phyloP scores from a whole-genome alignment of 2,329 filamentous ascomycete genomes.

The Davidsoniella eucalypti region DNA sequence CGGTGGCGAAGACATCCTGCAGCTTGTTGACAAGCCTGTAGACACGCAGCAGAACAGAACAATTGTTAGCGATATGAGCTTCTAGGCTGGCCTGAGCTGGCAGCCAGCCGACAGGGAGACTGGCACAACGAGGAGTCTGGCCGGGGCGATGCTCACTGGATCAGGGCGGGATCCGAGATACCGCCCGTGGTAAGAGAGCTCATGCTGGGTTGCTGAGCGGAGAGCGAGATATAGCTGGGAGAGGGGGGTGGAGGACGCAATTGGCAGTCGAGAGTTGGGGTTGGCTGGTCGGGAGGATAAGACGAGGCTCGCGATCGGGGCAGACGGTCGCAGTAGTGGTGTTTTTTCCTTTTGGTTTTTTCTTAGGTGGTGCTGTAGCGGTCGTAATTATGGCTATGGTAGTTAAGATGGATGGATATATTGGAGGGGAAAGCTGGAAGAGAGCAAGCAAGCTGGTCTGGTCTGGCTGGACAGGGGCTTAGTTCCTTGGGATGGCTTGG shows the following conservation, averaged over 20 bases:
- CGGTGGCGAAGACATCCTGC: slow-evolving; percentile 97
- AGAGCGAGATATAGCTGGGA: not conserved
- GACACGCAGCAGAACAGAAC: not conserved
- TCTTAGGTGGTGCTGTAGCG: slow-evolving; percentile 1
- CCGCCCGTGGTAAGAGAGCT: slow-evolving; percentile 27
- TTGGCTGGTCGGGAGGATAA: not conserved
- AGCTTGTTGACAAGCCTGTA: slow-evolving; percentile 86
- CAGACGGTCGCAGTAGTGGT: not conserved
- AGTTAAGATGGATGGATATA: not conserved
- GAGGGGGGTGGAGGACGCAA: not conserved
- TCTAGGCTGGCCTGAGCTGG: not conserved
- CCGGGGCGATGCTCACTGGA: slow-evolving; percentile 32
- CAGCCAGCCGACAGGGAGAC: not conserved
- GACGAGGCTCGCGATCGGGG: not conserved
- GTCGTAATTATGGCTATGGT: not conserved
- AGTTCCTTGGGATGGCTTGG: not conserved
- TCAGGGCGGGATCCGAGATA: slow-evolving; percentile 50
- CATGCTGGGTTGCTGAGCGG: slow-evolving; percentile 4
- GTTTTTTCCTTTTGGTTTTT: not conserved
- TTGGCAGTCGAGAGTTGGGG: not conserved
- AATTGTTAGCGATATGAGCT: not conserved
- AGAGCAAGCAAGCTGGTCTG: slow-evolving; percentile 1
- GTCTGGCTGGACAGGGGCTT: slow-evolving; percentile 3
- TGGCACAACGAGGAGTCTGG: not conserved
- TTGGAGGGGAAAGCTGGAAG: slow-evolving; percentile 10